phyloP scores from a whole-genome alignment of 73 alveolate species.

The Paramecium bursaria region DNA sequence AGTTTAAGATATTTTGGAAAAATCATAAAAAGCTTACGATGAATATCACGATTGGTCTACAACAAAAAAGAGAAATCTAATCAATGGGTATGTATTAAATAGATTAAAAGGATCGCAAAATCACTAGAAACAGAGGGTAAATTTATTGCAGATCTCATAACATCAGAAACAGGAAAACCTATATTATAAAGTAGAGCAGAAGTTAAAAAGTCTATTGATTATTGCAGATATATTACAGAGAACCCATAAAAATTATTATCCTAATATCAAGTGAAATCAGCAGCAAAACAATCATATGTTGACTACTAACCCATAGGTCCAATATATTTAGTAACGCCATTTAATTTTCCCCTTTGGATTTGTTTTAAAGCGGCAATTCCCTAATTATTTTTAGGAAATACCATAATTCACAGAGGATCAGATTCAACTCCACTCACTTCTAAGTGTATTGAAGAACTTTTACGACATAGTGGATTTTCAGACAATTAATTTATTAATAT shows the following conservation, averaged over 20 bases:
- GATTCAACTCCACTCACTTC: constrained; percentile 77
- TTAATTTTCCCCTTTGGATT: constrained; percentile 90
- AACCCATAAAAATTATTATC: constrained; percentile 70
- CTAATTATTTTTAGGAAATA: constrained; percentile 79
- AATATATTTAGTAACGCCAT: constrained; percentile 76
- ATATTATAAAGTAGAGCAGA: constrained; percentile 76
- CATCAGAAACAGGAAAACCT: constrained; percentile 90
- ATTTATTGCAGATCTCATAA: constrained; percentile 74
- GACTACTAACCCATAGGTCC: constrained; percentile 83
- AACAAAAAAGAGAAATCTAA: not conserved
- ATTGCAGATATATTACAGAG: constrained; percentile 70
- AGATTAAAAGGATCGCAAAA: not conserved
- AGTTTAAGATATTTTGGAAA: not conserved
- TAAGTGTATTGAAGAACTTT: constrained; percentile 66
- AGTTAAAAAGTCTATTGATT: constrained; percentile 73
- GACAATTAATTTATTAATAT: constrained; percentile 74
- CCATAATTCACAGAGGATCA: constrained; percentile 80
- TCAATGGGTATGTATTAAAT: not conserved
- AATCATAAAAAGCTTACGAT: not conserved
- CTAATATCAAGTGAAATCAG: constrained; percentile 66
- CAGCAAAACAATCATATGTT: constrained; percentile 72
- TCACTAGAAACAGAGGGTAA: constrained; percentile 58
- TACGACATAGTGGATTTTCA: constrained; percentile 75
- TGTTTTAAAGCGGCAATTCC: constrained; percentile 80
- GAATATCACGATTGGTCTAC: not conserved